Percentiles rank a stretch among this genome's conserved stretches.
These are phyloP conservation scores for Apiospora pterosperma DNA, from an alignment of 2,329 filamentous ascomycete species.

Conservation along the genomic window DNA sequence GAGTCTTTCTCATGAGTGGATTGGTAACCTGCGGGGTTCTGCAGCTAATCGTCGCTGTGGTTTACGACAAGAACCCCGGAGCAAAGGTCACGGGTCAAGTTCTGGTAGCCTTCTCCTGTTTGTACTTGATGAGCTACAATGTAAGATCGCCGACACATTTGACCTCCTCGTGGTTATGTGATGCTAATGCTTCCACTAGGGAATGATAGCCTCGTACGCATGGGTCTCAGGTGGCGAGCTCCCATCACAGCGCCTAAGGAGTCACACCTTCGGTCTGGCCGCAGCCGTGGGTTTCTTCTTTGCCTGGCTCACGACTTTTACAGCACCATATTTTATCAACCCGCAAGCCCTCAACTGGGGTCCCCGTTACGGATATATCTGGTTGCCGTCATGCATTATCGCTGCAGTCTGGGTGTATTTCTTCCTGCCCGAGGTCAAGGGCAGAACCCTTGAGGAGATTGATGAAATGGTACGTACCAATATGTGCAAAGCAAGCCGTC, in stretches of 20 bases:
- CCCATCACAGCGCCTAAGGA: constrained; percentile 48
- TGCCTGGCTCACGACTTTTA: constrained; percentile 50
- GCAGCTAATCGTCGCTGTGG: constrained; percentile 47
- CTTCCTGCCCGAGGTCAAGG: constrained; percentile 45
- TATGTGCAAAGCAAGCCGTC: neutral
- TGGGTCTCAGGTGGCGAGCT: constrained; percentile 52
- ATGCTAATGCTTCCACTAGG: constrained; percentile 16
- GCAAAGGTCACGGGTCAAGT: constrained; percentile 31
- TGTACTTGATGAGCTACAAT: constrained; percentile 49
- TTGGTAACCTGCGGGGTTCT: constrained; percentile 43
- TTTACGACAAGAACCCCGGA: constrained; percentile 38
- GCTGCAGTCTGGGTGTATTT: constrained; percentile 32
- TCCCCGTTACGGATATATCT: constrained; percentile 50
- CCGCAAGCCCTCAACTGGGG: constrained; percentile 46
- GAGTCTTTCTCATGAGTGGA: constrained; percentile 44
- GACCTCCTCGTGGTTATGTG: no score
- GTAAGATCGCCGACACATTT: constrained; percentile 27
- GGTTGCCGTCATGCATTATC: constrained; percentile 32
- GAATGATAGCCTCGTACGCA: constrained; percentile 47
- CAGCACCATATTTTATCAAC: constrained; percentile 53
- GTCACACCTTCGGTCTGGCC: constrained; percentile 48
- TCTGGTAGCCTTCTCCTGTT: constrained; percentile 42
- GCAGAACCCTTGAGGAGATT: constrained; percentile 43
- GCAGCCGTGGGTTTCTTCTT: constrained; percentile 45
- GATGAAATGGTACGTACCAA: constrained; percentile 38